Base-by-base conservation (phyloP, 163 green algal genomes). In the Scenedesmus sp. region DNA sequence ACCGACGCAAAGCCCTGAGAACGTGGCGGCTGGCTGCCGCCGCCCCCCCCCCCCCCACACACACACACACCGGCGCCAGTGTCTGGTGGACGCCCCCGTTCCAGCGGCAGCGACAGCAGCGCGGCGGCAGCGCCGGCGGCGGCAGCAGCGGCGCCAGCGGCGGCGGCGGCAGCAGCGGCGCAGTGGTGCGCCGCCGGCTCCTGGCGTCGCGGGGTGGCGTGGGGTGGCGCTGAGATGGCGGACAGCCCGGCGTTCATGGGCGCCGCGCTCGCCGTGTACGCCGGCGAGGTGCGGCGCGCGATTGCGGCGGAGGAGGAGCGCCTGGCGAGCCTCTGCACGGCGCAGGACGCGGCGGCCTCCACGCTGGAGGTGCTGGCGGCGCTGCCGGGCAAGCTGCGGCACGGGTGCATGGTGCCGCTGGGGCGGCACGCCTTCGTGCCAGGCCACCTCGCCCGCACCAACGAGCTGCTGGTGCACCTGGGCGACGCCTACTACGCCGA, bases 371-470 rank as follows among this genome's bases (percentile, higher is more conserved):
- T 36, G 3, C 17, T 77, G 5, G 6, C 28, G 56, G 24, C 57
- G 50, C 54, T 77, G 13, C 69, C 69, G 1, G 11, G 6, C 34
- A 48, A 50, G 39, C 69, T 77, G 54, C 33, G 33, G 7, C 69
- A 77, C 36, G 13, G 60, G 60, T 29, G 79, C 2, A 85, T 87
- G 80, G 78, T 90, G 44, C 85, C 85, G 0, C 81, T 81, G 36
- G 83, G 83, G 15, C 83, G 78, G 71, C 83, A 88, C 53, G 85
- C 85, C 29, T 88, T 88, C 64, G 87, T 90, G 28, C 66, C 72
- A 1, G 85, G 85, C 3, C 50, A 87, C 45, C 80, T 90, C 15
- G 60, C 69, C 5, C 85, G 80, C 74, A 90, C 85, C 44, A 90
- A 90, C 73, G 85, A 90, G 73, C 28, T 86, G 5, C 75, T 81